A percentile compares a stretch with the other conserved stretches of the same genome.
Conservation (phyloP, 345 rosid genomes). For the Fremontodendron californicum region DNA sequence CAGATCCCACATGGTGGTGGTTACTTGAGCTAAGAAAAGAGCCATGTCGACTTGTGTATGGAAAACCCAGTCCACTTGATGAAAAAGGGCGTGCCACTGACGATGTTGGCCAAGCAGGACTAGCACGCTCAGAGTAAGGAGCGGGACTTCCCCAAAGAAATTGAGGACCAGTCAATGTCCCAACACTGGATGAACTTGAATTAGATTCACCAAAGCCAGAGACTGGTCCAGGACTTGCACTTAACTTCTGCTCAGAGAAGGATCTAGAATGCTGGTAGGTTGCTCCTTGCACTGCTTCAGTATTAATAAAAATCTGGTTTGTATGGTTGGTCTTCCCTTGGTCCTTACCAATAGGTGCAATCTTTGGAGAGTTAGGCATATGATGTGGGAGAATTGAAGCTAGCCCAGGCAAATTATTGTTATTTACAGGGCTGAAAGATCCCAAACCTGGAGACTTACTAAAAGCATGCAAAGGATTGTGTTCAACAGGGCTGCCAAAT, state of each 20-base stretch:
- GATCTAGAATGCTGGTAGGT: conserved; percentile 52
- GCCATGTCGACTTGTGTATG: conserved; percentile 47
- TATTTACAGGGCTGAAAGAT: conserved; percentile 45
- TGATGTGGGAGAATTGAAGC: conserved; percentile 82
- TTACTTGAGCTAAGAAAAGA: conserved; percentile 51
- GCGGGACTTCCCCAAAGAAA: conserved; percentile 91
- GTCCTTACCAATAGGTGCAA: conserved; percentile 73
- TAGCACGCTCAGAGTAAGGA: conserved; percentile 46
- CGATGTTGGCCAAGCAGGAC: conserved; percentile 56
- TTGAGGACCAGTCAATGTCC: conserved; percentile 79
- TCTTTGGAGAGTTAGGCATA: conserved; percentile 50
- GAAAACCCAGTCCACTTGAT: conserved; percentile 46
- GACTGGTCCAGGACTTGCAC: conserved; percentile 39
- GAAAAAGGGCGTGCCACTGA: conserved; percentile 49
- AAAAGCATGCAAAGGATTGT: conserved; percentile 52
- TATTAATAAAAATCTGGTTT: conserved; percentile 44
- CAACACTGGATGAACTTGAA: conserved; percentile 48
- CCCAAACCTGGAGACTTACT: conserved; percentile 61
- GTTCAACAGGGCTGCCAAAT: conserved; percentile 64
- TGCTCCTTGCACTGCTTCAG: conserved; percentile 41
- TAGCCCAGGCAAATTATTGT: conserved; percentile 61
- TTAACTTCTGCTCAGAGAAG: conserved; percentile 44
- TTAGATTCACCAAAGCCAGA: conserved; percentile 49
- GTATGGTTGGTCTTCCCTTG: conserved; percentile 52
- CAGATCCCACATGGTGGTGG: conserved; percentile 87